Evolutionary conservation across 306 rosid genomes (phyloP), one percentile per base, ranked within the genome.

Genomic region (Sesbania bispinosa): DNA sequence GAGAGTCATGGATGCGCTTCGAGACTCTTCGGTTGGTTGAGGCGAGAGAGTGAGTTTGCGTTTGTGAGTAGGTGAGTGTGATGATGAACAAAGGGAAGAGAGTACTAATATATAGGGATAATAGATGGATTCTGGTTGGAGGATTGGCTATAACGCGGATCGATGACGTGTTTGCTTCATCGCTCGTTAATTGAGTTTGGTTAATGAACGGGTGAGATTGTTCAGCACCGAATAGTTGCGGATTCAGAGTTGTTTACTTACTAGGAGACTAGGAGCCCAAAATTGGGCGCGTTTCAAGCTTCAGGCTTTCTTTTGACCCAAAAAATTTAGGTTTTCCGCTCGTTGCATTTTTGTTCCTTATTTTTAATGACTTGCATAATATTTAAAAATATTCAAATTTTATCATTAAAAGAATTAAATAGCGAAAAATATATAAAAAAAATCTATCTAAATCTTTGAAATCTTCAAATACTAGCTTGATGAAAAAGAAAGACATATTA

Each of bases 1-100:
- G 0, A 90, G 97, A 7, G 96, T 92, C 96, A 88, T 91, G 5
- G 69, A 9, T 15, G 7, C 0, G 8, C 0, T 0, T 9, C 6
- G 21, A 45, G 13, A 32, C 8, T 10, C n/a, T 38, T 35, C 42
- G 9, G 7, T 0, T 3, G 15, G 3, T 0, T 1, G 5, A 10
- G 0, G 4, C 1, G 48, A 30, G 29, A 0, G 5, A 3, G 0
- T 10, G 16, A 11, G 30, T 6, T 10, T 29, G 8, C 20, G 11
- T 16, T 2, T 1, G 14, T 0, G 10, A 0, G 7, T 15, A 7
- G 4, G 0, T 1, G 23, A 5, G 11, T 4, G 3, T 3, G 15
- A 14, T 23, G 55, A 0, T 0, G 1, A 1, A 4, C 0, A 1
- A 7, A 1, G 10, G 0, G 13, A n/a, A 0, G 13, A 1, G 67